Evolutionary conservation across 23 red algal species (phyloP).

Genomic region (Gracilaria caudata): DNA sequence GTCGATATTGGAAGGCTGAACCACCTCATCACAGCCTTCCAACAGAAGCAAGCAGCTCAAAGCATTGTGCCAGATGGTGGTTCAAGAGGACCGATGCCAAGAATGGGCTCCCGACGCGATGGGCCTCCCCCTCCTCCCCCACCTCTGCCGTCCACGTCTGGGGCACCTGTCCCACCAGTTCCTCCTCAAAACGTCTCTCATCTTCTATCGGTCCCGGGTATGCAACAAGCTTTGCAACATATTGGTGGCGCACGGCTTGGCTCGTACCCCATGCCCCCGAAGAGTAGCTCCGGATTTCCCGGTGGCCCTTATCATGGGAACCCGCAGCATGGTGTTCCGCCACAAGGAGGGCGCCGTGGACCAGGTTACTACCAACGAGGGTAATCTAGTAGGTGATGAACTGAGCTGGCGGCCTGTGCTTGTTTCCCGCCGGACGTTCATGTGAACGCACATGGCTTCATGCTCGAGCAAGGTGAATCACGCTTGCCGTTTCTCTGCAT

Average conservation of each 20-base stretch:
- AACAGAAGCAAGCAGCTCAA: conserved; percentile 44
- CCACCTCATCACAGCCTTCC: conserved; percentile 49
- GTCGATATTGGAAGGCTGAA: conserved; percentile 52
- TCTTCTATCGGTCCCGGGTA: background rate
- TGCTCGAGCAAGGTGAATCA: background rate
- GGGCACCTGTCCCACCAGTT: background rate
- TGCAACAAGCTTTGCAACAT: conserved; percentile 41
- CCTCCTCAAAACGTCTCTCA: conserved; percentile 21
- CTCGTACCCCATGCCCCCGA: background rate
- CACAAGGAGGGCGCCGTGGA: conserved; percentile 12
- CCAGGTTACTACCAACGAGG: conserved; percentile 36
- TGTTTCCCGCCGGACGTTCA: background rate
- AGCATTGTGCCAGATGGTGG: background rate
- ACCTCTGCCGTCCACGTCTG: conserved; percentile 4
- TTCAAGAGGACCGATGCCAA: background rate
- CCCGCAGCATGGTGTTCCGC: conserved; percentile 8
- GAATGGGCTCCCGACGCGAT: conserved; percentile 11
- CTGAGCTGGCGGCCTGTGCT: background rate
- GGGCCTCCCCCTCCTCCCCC: conserved; percentile 4
- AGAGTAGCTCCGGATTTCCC: background rate
- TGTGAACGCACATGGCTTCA: no score
- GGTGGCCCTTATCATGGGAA: background rate
- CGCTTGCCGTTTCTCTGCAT: background rate
- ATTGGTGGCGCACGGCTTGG: conserved; percentile 34
- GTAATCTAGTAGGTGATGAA: background rate